These are phyloP conservation scores for Casaregolazyma lundiana DNA, from an alignment of 1,139 yeast species.

Conservation along the genomic window DNA sequence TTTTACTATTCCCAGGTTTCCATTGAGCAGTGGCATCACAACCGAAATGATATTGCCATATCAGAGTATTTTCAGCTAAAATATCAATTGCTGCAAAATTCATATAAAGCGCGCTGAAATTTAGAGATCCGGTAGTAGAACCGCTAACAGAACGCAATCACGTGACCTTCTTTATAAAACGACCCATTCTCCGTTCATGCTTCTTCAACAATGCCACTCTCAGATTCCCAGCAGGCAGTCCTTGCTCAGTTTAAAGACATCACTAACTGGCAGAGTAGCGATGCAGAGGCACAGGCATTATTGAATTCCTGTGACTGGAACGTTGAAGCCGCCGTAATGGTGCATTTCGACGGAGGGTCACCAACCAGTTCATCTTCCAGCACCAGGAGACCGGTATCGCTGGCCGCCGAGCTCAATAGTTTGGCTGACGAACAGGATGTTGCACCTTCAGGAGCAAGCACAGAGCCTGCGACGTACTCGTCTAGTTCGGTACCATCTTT, in stretches of 20 bases:
- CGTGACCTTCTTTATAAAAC: background rate
- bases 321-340: slow-evolving; percentile 29
- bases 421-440: slow-evolving; percentile 11
- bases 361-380: slow-evolving; percentile 9
- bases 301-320: slow-evolving; percentile 29
- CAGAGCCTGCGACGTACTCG: slow-evolving; percentile 21
- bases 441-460: slow-evolving; percentile 17
- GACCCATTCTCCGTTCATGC: background rate
- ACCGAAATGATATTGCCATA: no score
- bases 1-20: no score
- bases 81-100: no score
- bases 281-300: slow-evolving; percentile 24
- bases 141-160: no score
- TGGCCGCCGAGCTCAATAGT: slow-evolving; percentile 30
- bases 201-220: slow-evolving; percentile 18
- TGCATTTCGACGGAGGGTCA: slow-evolving; percentile 29
- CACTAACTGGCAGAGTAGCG: slow-evolving; percentile 28
- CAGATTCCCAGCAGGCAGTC: slow-evolving; percentile 15
- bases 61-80: no score
- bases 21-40: no score
- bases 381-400: slow-evolving; percentile 20
- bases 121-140: background rate
- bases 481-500: slow-evolving; percentile 22
- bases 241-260: slow-evolving; percentile 27
- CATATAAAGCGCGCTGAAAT: no score